Base-by-base conservation (phyloP, 805 yeast genomes). In the Wickerhamiella hasegawae region DNA sequence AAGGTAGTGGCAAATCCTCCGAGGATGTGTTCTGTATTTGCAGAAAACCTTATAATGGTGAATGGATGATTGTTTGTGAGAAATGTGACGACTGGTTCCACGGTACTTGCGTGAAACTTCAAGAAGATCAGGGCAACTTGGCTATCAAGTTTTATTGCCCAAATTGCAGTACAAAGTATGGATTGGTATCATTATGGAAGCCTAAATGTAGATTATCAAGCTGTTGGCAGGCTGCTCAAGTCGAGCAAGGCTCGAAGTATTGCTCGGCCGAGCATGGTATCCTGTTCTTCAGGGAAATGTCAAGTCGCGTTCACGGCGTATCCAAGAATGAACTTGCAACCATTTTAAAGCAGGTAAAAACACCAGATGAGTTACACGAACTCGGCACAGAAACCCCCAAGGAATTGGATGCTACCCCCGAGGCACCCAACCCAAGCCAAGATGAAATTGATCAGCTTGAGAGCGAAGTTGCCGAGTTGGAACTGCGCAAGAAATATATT, bases 51-150 rank as follows among this genome's bases (percentile, higher is more conserved):
- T 26, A 26, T 16, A 26, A 8, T 26, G 28, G 28, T 5, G 28
- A 26, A 16, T 26, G 28, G 28, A 85, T 85, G 96, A 78, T 85
- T n/a, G 82, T 79, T 0, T 84, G 96, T 52, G 95, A 84, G 52
- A 85, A 82, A 4, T 85, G 96, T 56, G 94, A 83, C 48, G 94
- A 82, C 39, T 85, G 96, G 96, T 85, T 67, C 51, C 96, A 85
- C 55, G 81, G 84, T 54, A 60, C 58, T 31, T 85, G 96, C 52
- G 69, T 84, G 66, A 17, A 28, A 8, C 6, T 28, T 5, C 5
- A 6, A 5, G 20, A 5, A 5, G 31, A 28, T 8, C 11, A 28
- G 8, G 20, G 18, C 14, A 8, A 16, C 12, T n/a, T 28, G 14
- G 6, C 20, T n/a, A 10, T 15, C 12, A 14, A 28, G 17, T 28